Evolutionary conservation across 2,329 filamentous ascomycete genomes (phyloP), one percentile per base, ranked within the genome.

Genomic region (Alternaria incomplexa): DNA sequence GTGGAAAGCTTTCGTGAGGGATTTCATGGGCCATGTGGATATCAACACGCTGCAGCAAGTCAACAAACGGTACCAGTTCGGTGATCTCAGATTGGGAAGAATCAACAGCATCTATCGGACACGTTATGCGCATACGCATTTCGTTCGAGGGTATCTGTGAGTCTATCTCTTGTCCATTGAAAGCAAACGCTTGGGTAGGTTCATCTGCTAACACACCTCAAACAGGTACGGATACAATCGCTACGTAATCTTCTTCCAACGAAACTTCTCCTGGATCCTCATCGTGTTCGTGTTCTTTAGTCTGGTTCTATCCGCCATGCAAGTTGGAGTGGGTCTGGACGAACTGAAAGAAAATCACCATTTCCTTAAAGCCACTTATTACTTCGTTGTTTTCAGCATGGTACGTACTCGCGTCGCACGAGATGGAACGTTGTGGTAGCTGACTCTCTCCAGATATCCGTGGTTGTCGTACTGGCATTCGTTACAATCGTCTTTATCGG

Each of bases 181-280:
- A 10, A 32, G 11, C 20, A 45, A 9, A 20, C 15, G n/a, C 22
- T 28, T 2, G 12, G 32, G 13, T 20, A 15, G 23, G 5, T 6
- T 1, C 6, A 5, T 28, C 13, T 25, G 22, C 36, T 54, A 44
- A 54, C 22, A 30, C 11, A 4, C 3, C 3, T 23, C 13, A 4
- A 1, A 52, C 5, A 62, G 60, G n/a, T 81, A 80, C 53, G 76
- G 76, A 3, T 80, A 81, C 63, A 80, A 80, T 43, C 76, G 77
- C 61, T 81, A 81, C 56, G 76, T 73, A 5, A 73, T 78, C 23
- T 81, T 80, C 66, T 80, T 81, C 63, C 73, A 80, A 63, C 74
- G 78, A 15, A 80, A 79, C 45, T 78, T 80, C 54, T 65, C 67
- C 20, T 80, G 77, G 77, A 75, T 80, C 4, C 67, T 80, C 9